These are phyloP conservation scores for Ustilago xerochloae DNA, from an alignment of 1,284 basidiomycete genomes.

Conservation along the genomic window DNA sequence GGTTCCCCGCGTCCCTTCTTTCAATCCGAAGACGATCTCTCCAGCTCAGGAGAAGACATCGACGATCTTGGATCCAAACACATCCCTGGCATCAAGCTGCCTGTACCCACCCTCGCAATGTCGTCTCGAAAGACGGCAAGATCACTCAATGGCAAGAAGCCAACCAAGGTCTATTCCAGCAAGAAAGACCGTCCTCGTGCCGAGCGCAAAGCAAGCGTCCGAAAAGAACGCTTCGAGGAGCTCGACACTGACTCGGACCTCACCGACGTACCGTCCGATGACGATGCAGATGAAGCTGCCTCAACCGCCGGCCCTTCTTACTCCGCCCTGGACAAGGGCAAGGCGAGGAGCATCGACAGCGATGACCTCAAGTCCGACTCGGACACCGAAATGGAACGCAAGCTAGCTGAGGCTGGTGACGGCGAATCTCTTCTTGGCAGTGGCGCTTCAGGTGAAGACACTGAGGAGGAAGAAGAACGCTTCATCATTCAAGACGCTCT, in stretches of 20 bases:
- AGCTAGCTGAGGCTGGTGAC: slow-evolving; percentile 63
- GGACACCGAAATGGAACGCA: slow-evolving; percentile 63
- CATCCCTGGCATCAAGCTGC: slow-evolving; percentile 53
- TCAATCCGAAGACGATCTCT: slow-evolving; percentile 36
- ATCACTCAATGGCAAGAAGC: slow-evolving; percentile 26
- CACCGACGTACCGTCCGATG: slow-evolving; percentile 47
- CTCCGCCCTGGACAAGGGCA: slow-evolving; percentile 35
- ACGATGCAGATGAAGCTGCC: slow-evolving; percentile 18
- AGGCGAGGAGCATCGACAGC: slow-evolving; percentile 43
- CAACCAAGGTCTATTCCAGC: slow-evolving; percentile 34
- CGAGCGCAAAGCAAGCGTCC: slow-evolving; percentile 59
- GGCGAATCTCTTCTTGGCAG: slow-evolving; percentile 66
- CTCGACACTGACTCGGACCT: slow-evolving; percentile 52
- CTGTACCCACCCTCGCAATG: slow-evolving; percentile 52
- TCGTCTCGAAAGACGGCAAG: slow-evolving; percentile 35
- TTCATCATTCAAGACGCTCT: slow-evolving; percentile 65
- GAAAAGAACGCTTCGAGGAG: slow-evolving; percentile 59
- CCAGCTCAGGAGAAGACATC: slow-evolving; percentile 42
- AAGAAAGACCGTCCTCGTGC: slow-evolving; percentile 47
- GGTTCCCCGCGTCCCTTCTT: slow-evolving; percentile 44
- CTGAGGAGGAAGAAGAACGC: slow-evolving; percentile 61
- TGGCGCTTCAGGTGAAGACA: slow-evolving; percentile 59
- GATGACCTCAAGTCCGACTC: slow-evolving; percentile 47
- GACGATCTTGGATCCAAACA: slow-evolving; percentile 46
- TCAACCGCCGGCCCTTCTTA: slow-evolving; percentile 24